These are phyloP conservation scores for Solanum hybrid DNA, from an alignment of 305 asterid species.

Conservation along the genomic window DNA sequence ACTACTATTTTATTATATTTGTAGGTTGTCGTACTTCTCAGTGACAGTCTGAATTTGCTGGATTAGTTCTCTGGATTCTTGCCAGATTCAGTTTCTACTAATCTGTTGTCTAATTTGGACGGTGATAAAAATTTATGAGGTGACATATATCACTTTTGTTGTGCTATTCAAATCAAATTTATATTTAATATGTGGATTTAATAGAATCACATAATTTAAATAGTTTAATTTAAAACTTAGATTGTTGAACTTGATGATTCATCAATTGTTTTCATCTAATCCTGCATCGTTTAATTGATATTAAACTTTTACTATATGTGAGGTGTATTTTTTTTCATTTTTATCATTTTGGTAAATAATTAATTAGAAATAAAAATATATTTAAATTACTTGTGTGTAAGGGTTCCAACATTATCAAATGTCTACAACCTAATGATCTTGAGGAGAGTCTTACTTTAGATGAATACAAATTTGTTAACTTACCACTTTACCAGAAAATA, in stretches of 20 bases:
- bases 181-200: neutral
- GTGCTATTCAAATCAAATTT: too few relatives aligned
- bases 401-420: neutral
- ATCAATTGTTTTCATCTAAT: neutral
- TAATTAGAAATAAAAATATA: neutral
- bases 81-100: slow-evolving; percentile 35
- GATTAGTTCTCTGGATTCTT: slow-evolving; percentile 80
- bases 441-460: neutral
- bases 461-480: neutral
- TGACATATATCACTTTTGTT: neutral
- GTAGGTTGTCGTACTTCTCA: too few relatives aligned
- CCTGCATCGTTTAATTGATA: neutral
- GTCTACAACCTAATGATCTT: neutral
- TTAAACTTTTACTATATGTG: neutral
- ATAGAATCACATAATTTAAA: too few relatives aligned
- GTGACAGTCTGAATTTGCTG: slow-evolving; percentile 71
- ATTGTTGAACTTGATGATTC: neutral
- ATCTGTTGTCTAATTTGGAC: neutral
- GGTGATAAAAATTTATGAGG: neutral
- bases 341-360: neutral
- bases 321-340: neutral
- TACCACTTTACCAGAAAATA: neutral
- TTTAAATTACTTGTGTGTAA: neutral
- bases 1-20: too few relatives aligned
- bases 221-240: neutral